phyloP scores from a whole-genome alignment of 2,329 filamentous ascomycete genomes.

The Trichophyton schoenleinii region DNA sequence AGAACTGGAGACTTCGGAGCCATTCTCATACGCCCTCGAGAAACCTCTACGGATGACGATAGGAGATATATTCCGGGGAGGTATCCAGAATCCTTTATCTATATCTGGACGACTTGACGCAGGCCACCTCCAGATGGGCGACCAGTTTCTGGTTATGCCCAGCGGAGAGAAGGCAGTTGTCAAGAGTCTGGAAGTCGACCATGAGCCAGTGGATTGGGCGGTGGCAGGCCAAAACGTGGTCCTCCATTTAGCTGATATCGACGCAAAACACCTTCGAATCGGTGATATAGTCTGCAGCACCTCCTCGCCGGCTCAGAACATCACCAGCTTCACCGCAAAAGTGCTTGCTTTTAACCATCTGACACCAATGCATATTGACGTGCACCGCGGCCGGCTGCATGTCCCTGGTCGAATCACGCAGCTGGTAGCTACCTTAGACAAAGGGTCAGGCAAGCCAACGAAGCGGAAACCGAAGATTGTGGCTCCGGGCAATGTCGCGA shows the following conservation, averaged over 20 bases:
- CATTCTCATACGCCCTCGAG: conserved; percentile 55
- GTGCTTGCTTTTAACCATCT: conserved; percentile 81
- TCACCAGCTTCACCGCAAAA: conserved; percentile 67
- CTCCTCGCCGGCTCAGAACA: conserved; percentile 53
- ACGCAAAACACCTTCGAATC: conserved; percentile 64
- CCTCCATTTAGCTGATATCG: conserved; percentile 74
- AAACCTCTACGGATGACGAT: conserved; percentile 79
- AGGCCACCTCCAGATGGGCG: conserved; percentile 72
- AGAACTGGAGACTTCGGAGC: conserved; percentile 71
- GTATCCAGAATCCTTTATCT: conserved; percentile 67
- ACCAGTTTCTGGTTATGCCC: conserved; percentile 66
- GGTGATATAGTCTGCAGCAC: conserved; percentile 78
- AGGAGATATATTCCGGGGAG: conserved; percentile 70
- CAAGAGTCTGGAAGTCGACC: conserved; percentile 68
- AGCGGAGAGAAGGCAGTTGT: conserved; percentile 68
- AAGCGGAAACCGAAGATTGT: conserved; percentile 82
- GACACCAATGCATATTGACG: conserved; percentile 76
- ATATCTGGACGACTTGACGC: conserved; percentile 76
- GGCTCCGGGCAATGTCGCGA: conserved; percentile 63
- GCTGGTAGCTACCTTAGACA: conserved; percentile 64
- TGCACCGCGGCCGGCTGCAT: conserved; percentile 75
- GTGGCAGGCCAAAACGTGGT: conserved; percentile 83
- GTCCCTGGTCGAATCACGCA: conserved; percentile 60
- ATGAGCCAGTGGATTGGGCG: conserved; percentile 66
- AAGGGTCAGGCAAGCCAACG: conserved; percentile 57